These are phyloP conservation scores for Ramularia endophylla DNA, from an alignment of 2,329 filamentous ascomycete genomes.

Conservation along the genomic window DNA sequence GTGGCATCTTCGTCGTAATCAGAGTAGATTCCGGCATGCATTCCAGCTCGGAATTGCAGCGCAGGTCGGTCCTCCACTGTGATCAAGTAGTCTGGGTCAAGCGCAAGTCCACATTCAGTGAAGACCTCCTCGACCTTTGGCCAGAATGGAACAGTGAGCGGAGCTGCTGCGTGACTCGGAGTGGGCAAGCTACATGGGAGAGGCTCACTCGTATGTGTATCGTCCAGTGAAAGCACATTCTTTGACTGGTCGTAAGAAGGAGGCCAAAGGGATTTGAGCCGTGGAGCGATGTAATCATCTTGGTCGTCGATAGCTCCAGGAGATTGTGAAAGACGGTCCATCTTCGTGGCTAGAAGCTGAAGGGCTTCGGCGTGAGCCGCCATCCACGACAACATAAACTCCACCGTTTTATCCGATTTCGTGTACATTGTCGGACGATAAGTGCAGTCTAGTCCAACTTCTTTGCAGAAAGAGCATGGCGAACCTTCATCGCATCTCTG, in stretches of 20 bases:
- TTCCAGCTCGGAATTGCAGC: no score
- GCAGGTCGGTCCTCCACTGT: conserved; percentile 3
- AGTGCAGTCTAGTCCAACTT: conserved; percentile 73
- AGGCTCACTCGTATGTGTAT: conserved; percentile 30
- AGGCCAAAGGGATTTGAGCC: no score
- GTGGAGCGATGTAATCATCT: no score
- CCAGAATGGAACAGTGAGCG: conserved; percentile 49
- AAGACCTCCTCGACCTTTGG: conserved; percentile 3
- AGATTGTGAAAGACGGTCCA: no score
- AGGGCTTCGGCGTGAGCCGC: conserved; percentile 29
- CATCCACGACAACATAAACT: conserved; percentile 39
- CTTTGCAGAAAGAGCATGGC: conserved; percentile 73
- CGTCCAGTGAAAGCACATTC: conserved; percentile 59
- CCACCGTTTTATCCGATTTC: conserved; percentile 48
- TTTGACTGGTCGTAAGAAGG: not conserved
- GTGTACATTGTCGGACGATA: conserved; percentile 89
- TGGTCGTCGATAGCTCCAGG: no score
- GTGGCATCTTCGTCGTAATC: not conserved
- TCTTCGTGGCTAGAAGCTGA: not conserved
- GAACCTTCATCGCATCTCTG: conserved; percentile 82
- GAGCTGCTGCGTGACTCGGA: conserved; percentile 52
- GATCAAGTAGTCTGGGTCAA: conserved; percentile 3
- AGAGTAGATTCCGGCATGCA: no score
- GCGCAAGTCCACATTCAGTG: not conserved
- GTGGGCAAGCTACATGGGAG: conserved; percentile 64